These are phyloP conservation scores for Alternaria arbusti DNA, from an alignment of 2,329 filamentous ascomycete genomes.

Conservation along the genomic window DNA sequence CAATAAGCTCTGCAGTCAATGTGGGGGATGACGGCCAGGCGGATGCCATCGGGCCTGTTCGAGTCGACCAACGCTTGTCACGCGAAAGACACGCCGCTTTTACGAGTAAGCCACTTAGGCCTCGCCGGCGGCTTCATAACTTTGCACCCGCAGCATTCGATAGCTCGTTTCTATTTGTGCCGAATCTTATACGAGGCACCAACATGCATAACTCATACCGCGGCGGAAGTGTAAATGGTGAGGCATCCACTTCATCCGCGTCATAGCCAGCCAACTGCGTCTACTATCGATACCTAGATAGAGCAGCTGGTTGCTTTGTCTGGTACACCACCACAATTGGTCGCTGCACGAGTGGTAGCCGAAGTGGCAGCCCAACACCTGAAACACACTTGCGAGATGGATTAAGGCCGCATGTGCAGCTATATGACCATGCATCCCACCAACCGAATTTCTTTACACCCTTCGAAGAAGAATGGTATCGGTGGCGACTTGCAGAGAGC, in stretches of 20 bases:
- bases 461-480: slow-evolving; percentile 23
- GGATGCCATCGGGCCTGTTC: slow-evolving; percentile 33
- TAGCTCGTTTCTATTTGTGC: slow-evolving; percentile 46
- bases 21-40: slow-evolving; percentile 34
- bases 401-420: slow-evolving; percentile 16
- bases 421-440: slow-evolving; percentile 24
- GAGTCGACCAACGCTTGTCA: slow-evolving; percentile 38
- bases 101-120: slow-evolving; percentile 22
- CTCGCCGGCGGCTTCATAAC: slow-evolving; percentile 32
- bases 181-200: slow-evolving; percentile 39
- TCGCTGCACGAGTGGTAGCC: background rate
- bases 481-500: slow-evolving; percentile 34
- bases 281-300: slow-evolving; percentile 28
- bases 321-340: slow-evolving; percentile 10
- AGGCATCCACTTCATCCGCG: slow-evolving; percentile 12
- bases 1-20: slow-evolving; percentile 34
- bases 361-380: slow-evolving; percentile 18
- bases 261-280: slow-evolving; percentile 4
- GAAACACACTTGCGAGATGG: slow-evolving; percentile 35
- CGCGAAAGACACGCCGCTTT: slow-evolving; percentile 23
- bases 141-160: slow-evolving; percentile 35
- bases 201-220: slow-evolving; percentile 36
- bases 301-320: background rate
- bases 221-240: slow-evolving; percentile 15
- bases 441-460: slow-evolving; percentile 26